phyloP scores from a whole-genome alignment of 176 grass and related monocot genomes.

The Eragrostis curvula region DNA sequence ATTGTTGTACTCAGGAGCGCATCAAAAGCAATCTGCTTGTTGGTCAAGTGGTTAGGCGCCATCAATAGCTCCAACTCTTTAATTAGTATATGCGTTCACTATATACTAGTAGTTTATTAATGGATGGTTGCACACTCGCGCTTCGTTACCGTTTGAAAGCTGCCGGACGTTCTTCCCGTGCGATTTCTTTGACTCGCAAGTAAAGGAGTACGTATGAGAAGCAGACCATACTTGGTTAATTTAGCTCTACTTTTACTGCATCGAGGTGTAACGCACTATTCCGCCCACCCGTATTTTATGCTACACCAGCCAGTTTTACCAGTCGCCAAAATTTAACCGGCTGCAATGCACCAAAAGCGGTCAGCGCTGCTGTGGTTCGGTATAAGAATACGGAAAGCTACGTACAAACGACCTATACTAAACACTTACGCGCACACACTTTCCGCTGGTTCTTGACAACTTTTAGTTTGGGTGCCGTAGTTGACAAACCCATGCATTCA shows the following conservation, averaged over 20 bases:
- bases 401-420: too few relatives aligned
- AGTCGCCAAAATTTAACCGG: neutral
- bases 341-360: conserved; percentile 20
- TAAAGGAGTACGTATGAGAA: too few relatives aligned
- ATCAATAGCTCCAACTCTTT: neutral
- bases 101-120: neutral
- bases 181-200: conserved; percentile 3
- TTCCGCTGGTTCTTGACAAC: neutral
- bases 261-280: neutral
- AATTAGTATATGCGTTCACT: neutral
- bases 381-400: conserved; percentile 29
- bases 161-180: too few relatives aligned
- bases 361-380: neutral
- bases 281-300: neutral
- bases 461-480: neutral
- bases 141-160: conserved; percentile 23
- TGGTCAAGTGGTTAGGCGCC: conserved; percentile 44
- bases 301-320: too few relatives aligned
- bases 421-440: neutral
- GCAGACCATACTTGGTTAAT: too few relatives aligned
- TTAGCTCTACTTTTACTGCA: too few relatives aligned
- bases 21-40: conserved; percentile 47
- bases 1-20: conserved; percentile 6
- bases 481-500: neutral
- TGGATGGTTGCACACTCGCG: neutral